phyloP scores from a whole-genome alignment of 169 alveolate species.

The Eimeria sp. region DNA sequence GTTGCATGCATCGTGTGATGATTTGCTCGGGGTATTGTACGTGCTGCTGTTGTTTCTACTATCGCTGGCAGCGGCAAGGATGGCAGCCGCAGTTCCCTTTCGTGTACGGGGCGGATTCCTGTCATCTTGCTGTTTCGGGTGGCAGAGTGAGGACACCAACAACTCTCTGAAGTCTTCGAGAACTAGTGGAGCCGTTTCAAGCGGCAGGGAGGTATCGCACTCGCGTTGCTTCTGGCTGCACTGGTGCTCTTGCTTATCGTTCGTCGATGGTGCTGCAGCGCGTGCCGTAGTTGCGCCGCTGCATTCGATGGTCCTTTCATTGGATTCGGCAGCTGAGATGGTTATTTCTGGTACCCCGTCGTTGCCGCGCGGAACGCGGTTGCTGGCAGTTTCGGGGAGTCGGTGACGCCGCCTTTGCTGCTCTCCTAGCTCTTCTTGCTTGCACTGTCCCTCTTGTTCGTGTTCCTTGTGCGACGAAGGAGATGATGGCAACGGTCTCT shows the following conservation, averaged over 20 bases:
- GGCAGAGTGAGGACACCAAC: constrained; percentile 17
- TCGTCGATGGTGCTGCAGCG: not conserved
- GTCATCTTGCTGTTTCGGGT: not conserved
- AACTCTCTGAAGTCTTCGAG: constrained; percentile 37
- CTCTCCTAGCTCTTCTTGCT: constrained; percentile 7
- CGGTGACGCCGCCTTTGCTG: constrained; percentile 35
- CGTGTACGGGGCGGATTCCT: not conserved
- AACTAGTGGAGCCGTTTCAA: constrained; percentile 36
- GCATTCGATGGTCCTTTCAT: not conserved
- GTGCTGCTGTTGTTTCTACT: constrained; percentile 24
- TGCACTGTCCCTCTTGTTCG: not conserved
- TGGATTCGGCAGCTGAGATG: not conserved
- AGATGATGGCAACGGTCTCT: not conserved
- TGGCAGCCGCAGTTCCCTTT: not conserved
- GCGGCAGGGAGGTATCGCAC: constrained; percentile 23
- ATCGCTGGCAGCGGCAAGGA: constrained; percentile 27
- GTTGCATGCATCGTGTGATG: constrained; percentile 62
- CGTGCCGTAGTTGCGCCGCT: not conserved
- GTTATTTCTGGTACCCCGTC: not conserved
- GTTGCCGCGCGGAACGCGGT: constrained; percentile 1
- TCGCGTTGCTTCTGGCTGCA: not conserved
- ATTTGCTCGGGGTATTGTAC: constrained; percentile 59
- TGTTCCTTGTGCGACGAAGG: not conserved
- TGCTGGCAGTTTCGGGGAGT: not conserved
- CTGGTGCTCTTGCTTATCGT: not conserved